Percentiles rank a stretch among this genome's conserved stretches.
Conservation (phyloP, 495 filamentous ascomycete genomes). For the Trichocladium antarcticum region DNA sequence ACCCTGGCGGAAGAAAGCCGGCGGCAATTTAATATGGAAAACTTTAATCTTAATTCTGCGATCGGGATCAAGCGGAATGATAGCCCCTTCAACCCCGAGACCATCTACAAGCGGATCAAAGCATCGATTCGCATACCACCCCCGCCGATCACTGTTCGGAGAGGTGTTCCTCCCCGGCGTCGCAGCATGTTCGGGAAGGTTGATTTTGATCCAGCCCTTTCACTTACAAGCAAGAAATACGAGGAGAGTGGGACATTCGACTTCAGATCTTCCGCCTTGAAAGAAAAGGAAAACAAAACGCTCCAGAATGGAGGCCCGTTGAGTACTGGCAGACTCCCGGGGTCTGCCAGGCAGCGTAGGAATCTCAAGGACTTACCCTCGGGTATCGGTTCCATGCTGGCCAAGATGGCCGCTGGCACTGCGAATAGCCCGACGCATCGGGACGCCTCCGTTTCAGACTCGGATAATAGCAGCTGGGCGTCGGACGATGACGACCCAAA, state of each 20-base stretch:
- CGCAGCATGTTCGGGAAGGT: conserved; percentile 41
- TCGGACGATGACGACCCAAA: conserved; percentile 43
- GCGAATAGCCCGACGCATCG: conserved; percentile 20
- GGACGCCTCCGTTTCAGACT: conserved; percentile 34
- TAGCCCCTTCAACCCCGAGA: conserved; percentile 42
- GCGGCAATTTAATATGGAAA: conserved; percentile 22
- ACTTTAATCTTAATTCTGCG: conserved; percentile 21
- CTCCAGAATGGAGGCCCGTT: conserved; percentile 20
- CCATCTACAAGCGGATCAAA: conserved; percentile 41
- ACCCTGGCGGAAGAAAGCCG: conserved; percentile 25
- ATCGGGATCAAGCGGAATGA: conserved; percentile 30
- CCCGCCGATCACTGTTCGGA: conserved; percentile 5
- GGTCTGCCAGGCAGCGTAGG: conserved; percentile 26
- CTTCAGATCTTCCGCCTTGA: conserved; percentile 22
- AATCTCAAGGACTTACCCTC: conserved; percentile 30
- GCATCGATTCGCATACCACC: conserved; percentile 26
- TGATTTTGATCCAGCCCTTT: conserved; percentile 38
- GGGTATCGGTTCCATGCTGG: conserved; percentile 21
- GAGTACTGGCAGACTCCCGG: conserved; percentile 31
- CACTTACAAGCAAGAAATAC: conserved; percentile 42
- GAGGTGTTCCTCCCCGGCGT: conserved; percentile 7
- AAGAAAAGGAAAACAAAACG: conserved; percentile 14
- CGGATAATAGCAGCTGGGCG: conserved; percentile 34
- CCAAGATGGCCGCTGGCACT: conserved; percentile 20
- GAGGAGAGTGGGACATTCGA: conserved; percentile 39